Conservation (phyloP, 768 basidiomycete species). For the Mycena belliarum region DNA sequence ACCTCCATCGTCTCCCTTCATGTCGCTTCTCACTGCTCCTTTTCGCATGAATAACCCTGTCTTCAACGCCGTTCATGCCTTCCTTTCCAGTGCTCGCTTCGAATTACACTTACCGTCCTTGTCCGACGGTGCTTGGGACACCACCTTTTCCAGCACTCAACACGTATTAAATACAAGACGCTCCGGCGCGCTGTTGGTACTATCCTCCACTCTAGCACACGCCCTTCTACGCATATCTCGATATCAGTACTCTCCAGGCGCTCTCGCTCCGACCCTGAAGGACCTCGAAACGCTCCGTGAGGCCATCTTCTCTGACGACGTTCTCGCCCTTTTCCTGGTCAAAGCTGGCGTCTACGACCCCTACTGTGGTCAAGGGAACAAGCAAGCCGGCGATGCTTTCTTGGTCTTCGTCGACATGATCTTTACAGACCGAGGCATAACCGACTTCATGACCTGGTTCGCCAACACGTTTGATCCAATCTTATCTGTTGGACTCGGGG, state of each 20-base stretch:
- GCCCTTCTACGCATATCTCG: neutral
- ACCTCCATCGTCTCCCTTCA: neutral
- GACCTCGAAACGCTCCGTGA: constrained; percentile 10
- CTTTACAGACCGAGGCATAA: constrained; percentile 8
- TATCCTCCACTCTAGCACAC: constrained; percentile 1
- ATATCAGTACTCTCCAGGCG: neutral
- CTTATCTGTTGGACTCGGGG: constrained; percentile 1
- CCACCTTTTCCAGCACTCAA: constrained; percentile 7
- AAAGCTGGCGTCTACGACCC: constrained; percentile 10
- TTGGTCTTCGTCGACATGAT: constrained; percentile 13
- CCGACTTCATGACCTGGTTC: constrained; percentile 11
- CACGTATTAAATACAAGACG: constrained; percentile 8
- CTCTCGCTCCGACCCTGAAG: neutral
- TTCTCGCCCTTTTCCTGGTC: neutral
- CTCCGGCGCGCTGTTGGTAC: neutral
- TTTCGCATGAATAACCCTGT: constrained; percentile 1
- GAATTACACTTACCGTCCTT: neutral
- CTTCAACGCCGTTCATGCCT: neutral
- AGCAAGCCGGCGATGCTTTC: constrained; percentile 6
- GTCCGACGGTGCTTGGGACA: constrained; percentile 5
- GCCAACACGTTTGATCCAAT: constrained; percentile 4
- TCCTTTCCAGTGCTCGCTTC: constrained; percentile 6
- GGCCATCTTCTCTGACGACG: constrained; percentile 4
- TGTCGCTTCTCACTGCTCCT: neutral
- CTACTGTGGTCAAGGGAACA: neutral